Evolutionary conservation across 208 protist species (phyloP).

Genomic region (Leishmania tarentolae): DNA sequence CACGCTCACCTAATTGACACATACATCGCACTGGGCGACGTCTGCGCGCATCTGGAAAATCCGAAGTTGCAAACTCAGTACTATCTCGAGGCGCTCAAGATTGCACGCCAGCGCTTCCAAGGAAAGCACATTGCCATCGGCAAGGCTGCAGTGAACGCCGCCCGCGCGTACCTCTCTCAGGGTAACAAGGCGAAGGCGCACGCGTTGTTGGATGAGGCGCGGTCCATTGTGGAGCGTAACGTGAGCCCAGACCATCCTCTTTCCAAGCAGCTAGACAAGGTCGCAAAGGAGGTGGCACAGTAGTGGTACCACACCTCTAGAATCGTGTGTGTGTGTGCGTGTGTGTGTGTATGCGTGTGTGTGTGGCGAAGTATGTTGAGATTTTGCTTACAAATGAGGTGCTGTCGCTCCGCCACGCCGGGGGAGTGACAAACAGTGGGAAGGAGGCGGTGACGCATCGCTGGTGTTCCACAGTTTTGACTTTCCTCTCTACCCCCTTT

Average conservation of each 20-base stretch:
- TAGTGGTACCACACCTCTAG: slow-evolving; percentile 1
- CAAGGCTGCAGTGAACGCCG: slow-evolving; percentile 59
- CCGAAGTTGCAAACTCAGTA: slow-evolving; percentile 53
- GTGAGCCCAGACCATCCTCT: slow-evolving; percentile 54
- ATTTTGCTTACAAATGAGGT: neutral
- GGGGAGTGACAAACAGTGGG: neutral
- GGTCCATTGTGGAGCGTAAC: slow-evolving; percentile 49
- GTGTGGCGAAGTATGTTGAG: neutral
- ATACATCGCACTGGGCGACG: slow-evolving; percentile 71
- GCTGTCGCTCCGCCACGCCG: neutral
- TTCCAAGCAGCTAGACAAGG: slow-evolving; percentile 40
- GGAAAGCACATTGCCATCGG: slow-evolving; percentile 72
- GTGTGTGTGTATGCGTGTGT: neutral
- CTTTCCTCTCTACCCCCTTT: neutral
- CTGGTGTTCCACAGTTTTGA: neutral
- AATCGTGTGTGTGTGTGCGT: neutral
- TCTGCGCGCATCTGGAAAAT: slow-evolving; percentile 64
- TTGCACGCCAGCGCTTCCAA: slow-evolving; percentile 69
- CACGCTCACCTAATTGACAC: slow-evolving; percentile 77
- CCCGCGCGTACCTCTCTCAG: slow-evolving; percentile 48
- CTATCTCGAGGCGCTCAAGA: slow-evolving; percentile 71
- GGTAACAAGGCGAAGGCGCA: slow-evolving; percentile 55
- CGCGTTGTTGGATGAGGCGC: slow-evolving; percentile 48
- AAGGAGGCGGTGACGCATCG: neutral
- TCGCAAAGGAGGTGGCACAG: slow-evolving; percentile 37